A percentile compares a stretch with the other conserved stretches of the same genome.
Conservation (phyloP, 345 rosid species). For the Bruguiera sexangula region DNA sequence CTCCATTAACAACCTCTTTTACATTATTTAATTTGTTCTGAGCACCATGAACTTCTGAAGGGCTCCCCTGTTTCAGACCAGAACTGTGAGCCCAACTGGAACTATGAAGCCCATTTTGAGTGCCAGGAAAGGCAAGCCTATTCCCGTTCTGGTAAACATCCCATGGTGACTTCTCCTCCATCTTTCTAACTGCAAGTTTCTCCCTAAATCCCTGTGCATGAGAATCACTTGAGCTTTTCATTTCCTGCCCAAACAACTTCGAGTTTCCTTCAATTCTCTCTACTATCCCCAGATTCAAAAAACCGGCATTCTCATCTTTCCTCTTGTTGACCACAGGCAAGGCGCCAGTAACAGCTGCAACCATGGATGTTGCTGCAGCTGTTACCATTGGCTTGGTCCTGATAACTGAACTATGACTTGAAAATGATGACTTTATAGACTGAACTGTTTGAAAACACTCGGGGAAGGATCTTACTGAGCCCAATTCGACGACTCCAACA, state of each 20-base stretch:
- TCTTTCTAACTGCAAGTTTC: conserved; percentile 81
- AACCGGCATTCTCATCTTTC: conserved; percentile 42
- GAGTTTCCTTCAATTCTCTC: conserved; percentile 50
- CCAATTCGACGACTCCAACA: conserved; percentile 88
- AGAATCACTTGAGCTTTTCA: conserved; percentile 34
- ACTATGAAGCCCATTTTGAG: conserved; percentile 45
- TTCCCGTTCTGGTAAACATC: conserved; percentile 46
- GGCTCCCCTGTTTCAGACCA: conserved; percentile 41
- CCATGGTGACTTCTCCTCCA: conserved; percentile 71
- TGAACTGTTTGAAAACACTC: conserved; percentile 62
- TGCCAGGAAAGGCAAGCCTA: conserved; percentile 38
- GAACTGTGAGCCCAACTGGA: conserved; percentile 57
- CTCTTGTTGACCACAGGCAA: conserved; percentile 33
- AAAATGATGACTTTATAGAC: conserved; percentile 50
- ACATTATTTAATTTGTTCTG: conserved; percentile 37
- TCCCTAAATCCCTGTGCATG: conserved; percentile 59
- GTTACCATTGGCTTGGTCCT: conserved; percentile 33
- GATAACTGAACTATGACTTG: conserved; percentile 33
- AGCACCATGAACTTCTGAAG: conserved; percentile 40
- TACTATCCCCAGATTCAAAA: conserved; percentile 35
- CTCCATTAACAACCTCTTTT: conserved; percentile 49
- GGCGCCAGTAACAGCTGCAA: neutral
- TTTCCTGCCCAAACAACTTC: conserved; percentile 78
- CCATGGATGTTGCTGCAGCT: neutral
- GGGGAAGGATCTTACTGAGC: conserved; percentile 74